These are phyloP conservation scores for Dysphania ambrosioides DNA, from an alignment of 148 eudicot species.

Conservation along the genomic window DNA sequence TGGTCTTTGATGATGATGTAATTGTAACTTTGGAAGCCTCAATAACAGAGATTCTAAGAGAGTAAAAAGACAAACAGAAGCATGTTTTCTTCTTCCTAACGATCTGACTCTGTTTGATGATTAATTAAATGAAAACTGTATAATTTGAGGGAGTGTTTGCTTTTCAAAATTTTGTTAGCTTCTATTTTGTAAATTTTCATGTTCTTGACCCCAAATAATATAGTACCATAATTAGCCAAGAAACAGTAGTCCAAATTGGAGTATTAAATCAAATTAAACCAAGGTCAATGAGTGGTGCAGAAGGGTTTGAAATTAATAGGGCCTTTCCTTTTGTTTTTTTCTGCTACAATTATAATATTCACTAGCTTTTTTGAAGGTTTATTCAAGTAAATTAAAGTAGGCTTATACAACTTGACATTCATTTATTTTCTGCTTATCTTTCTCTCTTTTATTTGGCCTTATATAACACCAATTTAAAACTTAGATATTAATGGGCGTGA, in stretches of 20 bases:
- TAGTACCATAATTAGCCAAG: slow-evolving; percentile 6
- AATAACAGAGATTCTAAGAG: slow-evolving; percentile 46
- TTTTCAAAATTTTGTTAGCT: slow-evolving; percentile 30
- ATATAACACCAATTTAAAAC: too few relatives aligned
- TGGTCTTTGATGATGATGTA: slow-evolving; percentile 46
- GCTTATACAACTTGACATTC: slow-evolving; percentile 20
- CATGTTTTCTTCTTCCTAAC: slow-evolving; percentile 46
- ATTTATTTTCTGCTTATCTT: slow-evolving; percentile 25
- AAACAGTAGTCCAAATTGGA: slow-evolving; percentile 1
- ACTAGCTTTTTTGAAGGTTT: slow-evolving; percentile 5
- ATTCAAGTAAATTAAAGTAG: background rate
- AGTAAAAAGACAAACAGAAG: slow-evolving; percentile 50
- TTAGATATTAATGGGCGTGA: too few relatives aligned
- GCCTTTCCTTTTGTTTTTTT: slow-evolving; percentile 20
- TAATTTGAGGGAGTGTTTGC: slow-evolving; percentile 32
- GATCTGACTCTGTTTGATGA: slow-evolving; percentile 38
- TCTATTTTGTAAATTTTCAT: slow-evolving; percentile 32
- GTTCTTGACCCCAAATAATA: slow-evolving; percentile 18
- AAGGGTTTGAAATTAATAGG: slow-evolving; percentile 5
- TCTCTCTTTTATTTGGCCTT: background rate
- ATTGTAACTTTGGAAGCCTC: slow-evolving; percentile 36
- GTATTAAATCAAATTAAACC: background rate
- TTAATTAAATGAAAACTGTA: slow-evolving; percentile 14
- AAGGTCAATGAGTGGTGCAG: slow-evolving; percentile 26
- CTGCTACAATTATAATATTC: slow-evolving; percentile 9